Evolutionary conservation across 2,329 filamentous ascomycete species (phyloP), one percentile per base, ranked within the genome.

Genomic region (Periconia macrospinosa): DNA sequence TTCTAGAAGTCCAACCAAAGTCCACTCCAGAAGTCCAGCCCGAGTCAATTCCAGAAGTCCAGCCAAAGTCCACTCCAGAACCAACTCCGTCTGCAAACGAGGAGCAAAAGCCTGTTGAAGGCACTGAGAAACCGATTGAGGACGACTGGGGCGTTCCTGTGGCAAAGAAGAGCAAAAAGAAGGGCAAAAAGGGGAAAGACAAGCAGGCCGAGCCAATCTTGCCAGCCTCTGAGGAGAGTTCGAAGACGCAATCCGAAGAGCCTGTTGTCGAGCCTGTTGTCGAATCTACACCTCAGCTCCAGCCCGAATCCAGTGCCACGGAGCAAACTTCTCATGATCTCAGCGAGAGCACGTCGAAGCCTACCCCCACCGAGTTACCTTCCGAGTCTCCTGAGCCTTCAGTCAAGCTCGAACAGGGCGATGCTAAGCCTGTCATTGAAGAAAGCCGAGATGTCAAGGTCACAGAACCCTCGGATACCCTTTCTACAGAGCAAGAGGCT

Each of bases 111-210:
- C 13, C 47, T 3, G 10, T 19, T 27, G 37, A 23, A 15, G 23
- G 52, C 19, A 19, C 15, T 7, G 51, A 47, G 18, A 20, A 53
- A 27, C 47, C 44, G 15, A 45, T 30, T 2, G 52, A 56, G 10
- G 54, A 60, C 19, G 55, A 59, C n/a, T 40, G 13, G 30, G 44
- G 41, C n/a, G n/a, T 45, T 14, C 45, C 50, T 37, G 33, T 43
- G 11, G 59, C 61, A 1, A 67, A 62, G 53, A 62, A 63, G 20
- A 55, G 57, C 15, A 63, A 66, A 51, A 67, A 65, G 30, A 66
- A 67, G 46, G 51, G 46, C 10, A 68, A 67, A 52, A 67, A 65
- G 44, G 51, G 42, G 23, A 66, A 63, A 43, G 52, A 53, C 30
- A 67, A 61, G 37, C 40, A 54, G 44, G 57, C 56, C 13, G 63